Evolutionary conservation across 805 yeast genomes (phyloP), one percentile per base, ranked within the genome.

Genomic region (Komagataella kurtzmanii): DNA sequence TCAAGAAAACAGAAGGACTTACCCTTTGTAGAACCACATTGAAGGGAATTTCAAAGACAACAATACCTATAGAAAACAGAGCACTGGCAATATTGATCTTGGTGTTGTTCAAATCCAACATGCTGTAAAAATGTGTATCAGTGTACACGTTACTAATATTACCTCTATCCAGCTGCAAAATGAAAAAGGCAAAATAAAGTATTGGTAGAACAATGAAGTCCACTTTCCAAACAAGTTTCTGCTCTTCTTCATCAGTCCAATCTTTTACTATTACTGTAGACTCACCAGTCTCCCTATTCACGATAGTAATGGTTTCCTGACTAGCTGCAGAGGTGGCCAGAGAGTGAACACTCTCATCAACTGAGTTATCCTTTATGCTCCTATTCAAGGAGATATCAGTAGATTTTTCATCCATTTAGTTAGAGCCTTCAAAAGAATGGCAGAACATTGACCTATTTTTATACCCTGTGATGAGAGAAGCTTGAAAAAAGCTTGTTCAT

Each of bases 101-200:
- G 23, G 23, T 21, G 23, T 21, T 21, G 23, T 21, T 21, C 23
- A 21, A 21, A 21, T 21, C 23, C 47, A 76, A 60, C 55, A 80
- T 57, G 51, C 73, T 70, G 23, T 21, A 21, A 21, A 21, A 21
- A 3, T 21, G 23, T 1, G 6, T 6, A 54, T 76, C 83, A 0
- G 83, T 69, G 61, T 10, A 80, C 2, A 58, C 84, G 55, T 78
- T 81, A 4, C 67, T 58, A 47, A 80, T 63, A 58, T 79, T 79
- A 48, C 73, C 73, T 54, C 84, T 62, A 62, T 79, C 83, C 52
- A 79, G 62, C 58, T 78, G 76, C 53, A 79, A 66, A 17, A 54
- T 50, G 49, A 53, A 53, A 43, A 57, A 54, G 45, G 47, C 51
- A 12, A 54, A 21, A 17, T 49, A 45, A 17, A 50, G 46, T 24